Conservation (phyloP, 2,329 filamentous ascomycete genomes). For the Chrysosporium keratinophilum region DNA sequence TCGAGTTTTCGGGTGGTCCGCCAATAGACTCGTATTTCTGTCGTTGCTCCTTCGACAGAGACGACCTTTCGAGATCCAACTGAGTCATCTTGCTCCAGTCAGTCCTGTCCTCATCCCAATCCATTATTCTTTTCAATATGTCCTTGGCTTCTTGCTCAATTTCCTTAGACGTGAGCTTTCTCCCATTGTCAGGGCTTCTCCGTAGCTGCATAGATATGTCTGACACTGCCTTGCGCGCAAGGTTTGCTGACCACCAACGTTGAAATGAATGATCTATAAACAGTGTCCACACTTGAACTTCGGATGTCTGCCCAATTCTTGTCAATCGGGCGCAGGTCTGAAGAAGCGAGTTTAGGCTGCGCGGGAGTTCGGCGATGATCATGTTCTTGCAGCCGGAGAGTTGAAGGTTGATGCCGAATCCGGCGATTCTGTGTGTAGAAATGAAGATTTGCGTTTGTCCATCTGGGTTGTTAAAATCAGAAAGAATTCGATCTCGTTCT, state of each 20-base stretch:
- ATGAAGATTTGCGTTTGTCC: neutral
- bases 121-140: no score
- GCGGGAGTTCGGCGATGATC: slow-evolving; percentile 1
- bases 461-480: no score
- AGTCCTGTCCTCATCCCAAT: no score
- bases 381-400: neutral
- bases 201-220: neutral
- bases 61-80: no score
- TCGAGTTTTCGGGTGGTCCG: no score
- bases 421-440: neutral
- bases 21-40: no score
- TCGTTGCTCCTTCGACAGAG: no score
- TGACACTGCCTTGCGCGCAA: neutral
- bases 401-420: neutral
- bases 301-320: neutral
- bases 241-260: neutral
- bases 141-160: no score
- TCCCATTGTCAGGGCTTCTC: no score
- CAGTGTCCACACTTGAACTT: neutral
- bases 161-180: no score
- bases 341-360: neutral
- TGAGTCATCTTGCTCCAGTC: no score
- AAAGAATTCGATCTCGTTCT: no score
- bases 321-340: neutral
- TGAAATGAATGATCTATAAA: neutral